Evolutionary conservation across 1,284 basidiomycete species (phyloP), one percentile per base, ranked within the genome.

Genomic region (Trametes hirsuta): DNA sequence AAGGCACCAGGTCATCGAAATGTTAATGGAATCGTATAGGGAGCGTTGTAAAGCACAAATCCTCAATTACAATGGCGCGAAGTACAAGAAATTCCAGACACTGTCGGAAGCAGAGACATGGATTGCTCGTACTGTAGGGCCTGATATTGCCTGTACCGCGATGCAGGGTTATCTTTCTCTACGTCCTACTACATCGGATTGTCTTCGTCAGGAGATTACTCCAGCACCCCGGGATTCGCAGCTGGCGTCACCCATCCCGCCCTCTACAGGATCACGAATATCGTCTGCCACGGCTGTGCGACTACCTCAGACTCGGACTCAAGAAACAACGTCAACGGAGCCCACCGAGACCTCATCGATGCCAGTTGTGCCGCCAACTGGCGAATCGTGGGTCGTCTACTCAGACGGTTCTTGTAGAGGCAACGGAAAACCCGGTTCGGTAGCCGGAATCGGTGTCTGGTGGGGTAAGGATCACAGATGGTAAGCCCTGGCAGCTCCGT

Each of bases 381-480:
- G 37, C 9, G 47, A 54, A 22, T 78, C 75, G 62, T 72, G 79
- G 46, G 74, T 87, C 6, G 90, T 94, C 3, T 95, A 91, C 69
- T 86, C 81, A 22, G 94, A 95, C 71, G 93, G 94, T 14, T 88
- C 92, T 1, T 93, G 91, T 55, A 84, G 81, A 66, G 83, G 84
- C 4, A 95, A 95, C 67, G 93, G 94, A 0, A 74, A 81, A 67
- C 25, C 35, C 8, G 81, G 79, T 6, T 79, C 87, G 1, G 58
- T 82, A 21, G 91, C 89, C 2, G 91, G 91, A 4, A 74, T 93
- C 40, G 91, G 91, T 3, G 87, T 93, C 0, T 94, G 88, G 84
- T 94, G 88, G 86, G 88, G 85, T 0, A 72, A 74, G 9, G 71
- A 80, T 51, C 86, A 90, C 72, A 72, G 81, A 35, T 78, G 87